Conservation (phyloP, 2,329 filamentous ascomycete genomes). For the Aspergillus novofumigatus region DNA sequence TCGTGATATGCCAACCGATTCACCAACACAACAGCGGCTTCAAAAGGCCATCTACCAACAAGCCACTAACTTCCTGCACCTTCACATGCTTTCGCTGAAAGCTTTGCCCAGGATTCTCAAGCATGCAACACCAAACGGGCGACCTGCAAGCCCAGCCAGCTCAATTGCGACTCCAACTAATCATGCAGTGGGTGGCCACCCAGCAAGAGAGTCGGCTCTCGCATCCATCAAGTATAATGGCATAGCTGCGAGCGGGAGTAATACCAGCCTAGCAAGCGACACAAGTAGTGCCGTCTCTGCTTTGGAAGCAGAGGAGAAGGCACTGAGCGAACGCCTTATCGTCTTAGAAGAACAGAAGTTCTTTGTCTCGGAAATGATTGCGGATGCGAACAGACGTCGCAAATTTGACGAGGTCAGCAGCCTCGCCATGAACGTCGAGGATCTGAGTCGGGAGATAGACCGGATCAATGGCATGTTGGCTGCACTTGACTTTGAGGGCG, state of each 20-base stretch:
- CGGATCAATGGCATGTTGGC: conserved; percentile 61
- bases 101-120: conserved; percentile 65
- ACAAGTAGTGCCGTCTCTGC: conserved; percentile 58
- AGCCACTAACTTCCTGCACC: conserved; percentile 76
- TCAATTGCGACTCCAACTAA: conserved; percentile 22
- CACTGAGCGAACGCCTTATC: conserved; percentile 71
- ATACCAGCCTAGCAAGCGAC: conserved; percentile 49
- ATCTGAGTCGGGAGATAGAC: conserved; percentile 74
- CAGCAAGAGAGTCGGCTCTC: conserved; percentile 45
- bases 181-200: conserved; percentile 18
- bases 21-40: conserved; percentile 66
- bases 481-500: conserved; percentile 60
- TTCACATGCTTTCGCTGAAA: conserved; percentile 86
- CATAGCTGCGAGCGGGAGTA: conserved; percentile 46
- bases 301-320: conserved; percentile 78
- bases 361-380: conserved; percentile 81
- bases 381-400: conserved; percentile 67
- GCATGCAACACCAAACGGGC: conserved; percentile 54
- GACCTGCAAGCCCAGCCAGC: conserved; percentile 21
- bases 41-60: conserved; percentile 80
- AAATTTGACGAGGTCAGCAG: conserved; percentile 85
- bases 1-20: conserved; percentile 70
- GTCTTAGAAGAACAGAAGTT: conserved; percentile 90
- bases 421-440: conserved; percentile 73
- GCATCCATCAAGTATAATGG: conserved; percentile 57